Evolutionary conservation across 2,329 filamentous ascomycete species (phyloP).

Genomic region (Venturia pyrina): DNA sequence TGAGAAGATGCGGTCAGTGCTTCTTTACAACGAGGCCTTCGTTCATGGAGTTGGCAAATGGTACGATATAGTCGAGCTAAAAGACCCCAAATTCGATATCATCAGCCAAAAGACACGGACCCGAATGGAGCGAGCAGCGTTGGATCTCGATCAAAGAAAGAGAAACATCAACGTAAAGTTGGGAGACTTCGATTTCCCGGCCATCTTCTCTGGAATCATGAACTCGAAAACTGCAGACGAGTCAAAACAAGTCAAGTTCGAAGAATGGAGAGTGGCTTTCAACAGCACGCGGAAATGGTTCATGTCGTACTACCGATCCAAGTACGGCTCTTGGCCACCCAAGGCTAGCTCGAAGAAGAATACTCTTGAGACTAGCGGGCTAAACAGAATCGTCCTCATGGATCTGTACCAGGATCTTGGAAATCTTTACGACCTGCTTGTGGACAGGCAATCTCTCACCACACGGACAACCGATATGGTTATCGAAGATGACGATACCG

Average conservation of each 20-base stretch:
- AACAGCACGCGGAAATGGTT: slow-evolving; percentile 64
- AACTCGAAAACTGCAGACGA: slow-evolving; percentile 71
- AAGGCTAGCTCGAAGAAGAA: slow-evolving; percentile 91
- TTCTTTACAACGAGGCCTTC: slow-evolving; percentile 85
- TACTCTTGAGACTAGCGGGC: slow-evolving; percentile 70
- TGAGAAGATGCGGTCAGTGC: slow-evolving; percentile 71
- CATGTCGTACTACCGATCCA: slow-evolving; percentile 57
- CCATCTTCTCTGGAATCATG: slow-evolving; percentile 77
- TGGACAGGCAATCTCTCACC: slow-evolving; percentile 68
- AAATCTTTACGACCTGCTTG: slow-evolving; percentile 77
- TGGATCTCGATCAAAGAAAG: slow-evolving; percentile 67
- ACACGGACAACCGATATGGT: slow-evolving; percentile 66
- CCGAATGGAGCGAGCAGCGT: slow-evolving; percentile 69
- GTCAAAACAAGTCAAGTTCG: slow-evolving; percentile 70
- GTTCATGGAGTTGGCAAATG: slow-evolving; percentile 82
- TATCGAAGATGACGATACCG: slow-evolving; percentile 41
- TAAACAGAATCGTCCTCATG: slow-evolving; percentile 74
- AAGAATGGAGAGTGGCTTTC: slow-evolving; percentile 71
- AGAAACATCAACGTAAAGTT: slow-evolving; percentile 61
- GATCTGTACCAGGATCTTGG: slow-evolving; percentile 80
- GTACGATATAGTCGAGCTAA: slow-evolving; percentile 59
- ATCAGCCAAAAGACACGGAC: slow-evolving; percentile 64
- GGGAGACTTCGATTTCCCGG: slow-evolving; percentile 85
- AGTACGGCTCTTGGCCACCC: slow-evolving; percentile 75
- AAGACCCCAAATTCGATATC: slow-evolving; percentile 58